Evolutionary conservation across 1,284 basidiomycete species (phyloP).

Genomic region (Trametes pubescens): DNA sequence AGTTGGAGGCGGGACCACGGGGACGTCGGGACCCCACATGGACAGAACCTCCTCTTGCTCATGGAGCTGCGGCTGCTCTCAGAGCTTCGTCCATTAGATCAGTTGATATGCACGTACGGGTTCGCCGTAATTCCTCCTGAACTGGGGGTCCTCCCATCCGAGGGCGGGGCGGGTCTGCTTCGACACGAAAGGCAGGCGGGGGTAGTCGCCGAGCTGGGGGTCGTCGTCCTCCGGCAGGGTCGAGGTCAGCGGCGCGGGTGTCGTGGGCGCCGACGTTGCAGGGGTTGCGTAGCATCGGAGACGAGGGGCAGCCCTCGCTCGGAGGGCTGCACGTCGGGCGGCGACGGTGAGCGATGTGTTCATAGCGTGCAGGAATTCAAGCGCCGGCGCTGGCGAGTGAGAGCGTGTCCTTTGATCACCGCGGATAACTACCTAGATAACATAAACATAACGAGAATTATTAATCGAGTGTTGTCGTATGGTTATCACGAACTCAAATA

Average conservation of each 20-base stretch:
- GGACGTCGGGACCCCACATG: slow-evolving; percentile 90
- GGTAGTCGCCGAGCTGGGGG: slow-evolving; percentile 79
- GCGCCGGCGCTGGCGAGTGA: slow-evolving; percentile 13
- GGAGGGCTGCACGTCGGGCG: slow-evolving; percentile 38
- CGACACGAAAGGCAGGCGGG: slow-evolving; percentile 76
- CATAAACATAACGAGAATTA: neutral
- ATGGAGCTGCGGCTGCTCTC: slow-evolving; percentile 55
- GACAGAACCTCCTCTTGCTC: slow-evolving; percentile 85
- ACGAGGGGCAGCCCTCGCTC: slow-evolving; percentile 29
- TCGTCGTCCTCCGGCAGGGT: slow-evolving; percentile 53
- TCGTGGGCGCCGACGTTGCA: slow-evolving; percentile 17
- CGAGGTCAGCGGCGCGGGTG: slow-evolving; percentile 25
- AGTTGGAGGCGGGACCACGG: slow-evolving; percentile 59
- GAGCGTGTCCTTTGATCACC: slow-evolving; percentile 9
- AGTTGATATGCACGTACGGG: slow-evolving; percentile 58
- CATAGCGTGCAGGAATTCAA: slow-evolving; percentile 31
- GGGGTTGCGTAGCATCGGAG: slow-evolving; percentile 40
- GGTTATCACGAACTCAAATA: neutral
- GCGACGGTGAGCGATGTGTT: slow-evolving; percentile 38
- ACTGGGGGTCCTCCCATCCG: slow-evolving; percentile 86
- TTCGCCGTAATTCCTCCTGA: slow-evolving; percentile 88
- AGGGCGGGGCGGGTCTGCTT: slow-evolving; percentile 71
- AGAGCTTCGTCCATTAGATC: neutral
- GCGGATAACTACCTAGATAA: slow-evolving; percentile 8
- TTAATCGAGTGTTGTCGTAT: neutral